Evolutionary conservation across 495 filamentous ascomycete species (phyloP), one percentile per base, ranked within the genome.

Genomic region (Talaromyces ruber): DNA sequence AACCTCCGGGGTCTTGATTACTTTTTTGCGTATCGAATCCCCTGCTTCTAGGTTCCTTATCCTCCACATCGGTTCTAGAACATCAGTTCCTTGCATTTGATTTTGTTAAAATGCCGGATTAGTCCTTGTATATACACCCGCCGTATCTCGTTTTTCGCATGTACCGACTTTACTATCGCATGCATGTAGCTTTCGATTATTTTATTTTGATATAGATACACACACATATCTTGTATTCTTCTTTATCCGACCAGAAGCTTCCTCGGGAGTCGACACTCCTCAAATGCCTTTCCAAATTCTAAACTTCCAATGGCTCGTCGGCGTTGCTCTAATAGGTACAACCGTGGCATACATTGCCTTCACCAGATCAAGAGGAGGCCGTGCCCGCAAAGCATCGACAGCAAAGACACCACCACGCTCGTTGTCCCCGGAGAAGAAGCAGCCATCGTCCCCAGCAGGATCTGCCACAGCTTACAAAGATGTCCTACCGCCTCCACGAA

Each of bases 321-420:
- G 37, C 26, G 26, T 60, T 9, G 43, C 28, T 32, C 45, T 60
- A 8, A 1, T 32, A 0, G 26, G 32, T 25, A 32, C 59, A n/a
- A 16, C 28, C 24, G 43, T 34, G 8, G 24, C 12, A 28, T 60
- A 24, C 9, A 29, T 50, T 45, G 9, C 24, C 21, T 51, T 60
- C 25, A 51, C 25, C 43, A 60, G 43, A 51, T 9, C 30, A 9
- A 60, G 39, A 32, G 43, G n/a, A 52, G 43, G 39, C 64, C 76
- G 64, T 63, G 66, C 62, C 63, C 77, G 69, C 66, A 72, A 57
- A 64, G 65, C 63, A 43, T 78, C 70, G 60, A 73, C 64, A 62
- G 70, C 85, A 21, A 76, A 70, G 60, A 86, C 82, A 21, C 83
- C 85, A 47, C 82, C 84, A 28, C 79, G 79, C 21, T 84, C 84